A percentile compares a stretch with the other conserved stretches of the same genome.
phyloP scores from a whole-genome alignment of 306 rosid species.

The Lupinus albus region DNA sequence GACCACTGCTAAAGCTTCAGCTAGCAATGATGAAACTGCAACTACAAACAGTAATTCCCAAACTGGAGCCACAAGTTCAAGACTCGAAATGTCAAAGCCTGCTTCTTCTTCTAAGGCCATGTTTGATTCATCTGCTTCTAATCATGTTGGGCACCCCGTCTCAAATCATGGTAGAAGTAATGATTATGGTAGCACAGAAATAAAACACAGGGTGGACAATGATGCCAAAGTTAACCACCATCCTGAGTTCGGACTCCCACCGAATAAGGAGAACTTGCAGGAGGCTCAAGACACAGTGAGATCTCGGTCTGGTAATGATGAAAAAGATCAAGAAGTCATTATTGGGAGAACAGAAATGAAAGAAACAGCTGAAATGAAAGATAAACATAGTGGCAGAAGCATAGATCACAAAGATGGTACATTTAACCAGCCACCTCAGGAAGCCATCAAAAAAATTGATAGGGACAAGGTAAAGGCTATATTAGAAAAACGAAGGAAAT shows the following conservation, averaged over 20 bases:
- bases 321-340: conserved; percentile 57
- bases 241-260: conserved; percentile 39
- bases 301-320: conserved; percentile 56
- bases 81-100: conserved; percentile 60
- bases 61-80: conserved; percentile 57
- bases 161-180: conserved; percentile 54
- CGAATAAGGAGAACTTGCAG: conserved; percentile 47
- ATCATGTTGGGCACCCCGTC: conserved; percentile 54
- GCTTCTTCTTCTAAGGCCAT: conserved; percentile 55
- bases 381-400: conserved; percentile 61
- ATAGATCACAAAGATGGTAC: conserved; percentile 57
- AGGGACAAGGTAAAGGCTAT: conserved; percentile 91
- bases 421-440: conserved; percentile 69
- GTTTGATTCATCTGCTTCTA: conserved; percentile 57
- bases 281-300: conserved; percentile 54
- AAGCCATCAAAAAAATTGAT: conserved; percentile 77
- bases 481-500: conserved; percentile 88
- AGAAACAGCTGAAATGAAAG: conserved; percentile 53
- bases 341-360: conserved; percentile 38
- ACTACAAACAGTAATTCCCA: conserved; percentile 60
- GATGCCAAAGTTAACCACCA: conserved; percentile 61
- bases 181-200: conserved; percentile 67
- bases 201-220: conserved; percentile 60
- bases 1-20: conserved; percentile 47
- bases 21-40: conserved; percentile 65